Evolutionary conservation across 2,329 filamentous ascomycete genomes (phyloP), one percentile per base, ranked within the genome.

Genomic region (Ampelomyces quisqualis): DNA sequence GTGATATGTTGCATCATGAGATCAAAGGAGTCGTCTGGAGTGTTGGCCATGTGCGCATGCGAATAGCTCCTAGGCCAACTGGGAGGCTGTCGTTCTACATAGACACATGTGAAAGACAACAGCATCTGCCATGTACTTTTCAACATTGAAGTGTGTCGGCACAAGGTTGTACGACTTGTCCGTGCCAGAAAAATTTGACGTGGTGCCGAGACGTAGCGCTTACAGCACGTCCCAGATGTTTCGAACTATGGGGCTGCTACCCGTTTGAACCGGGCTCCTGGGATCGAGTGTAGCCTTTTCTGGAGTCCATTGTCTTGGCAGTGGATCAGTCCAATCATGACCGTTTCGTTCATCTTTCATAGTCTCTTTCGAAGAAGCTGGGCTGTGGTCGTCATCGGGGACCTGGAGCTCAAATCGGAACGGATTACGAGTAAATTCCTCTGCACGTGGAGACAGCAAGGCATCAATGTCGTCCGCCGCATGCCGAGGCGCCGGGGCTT

Each of bases 201-300:
- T n/a, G n/a, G n/a, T n/a, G n/a, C n/a, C n/a, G n/a, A n/a, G n/a
- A 13, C 28, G 13, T 18, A 18, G 13, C 17, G 17, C 47, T 77
- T 76, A 90, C 67, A 90, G 73, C 36, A 89, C 74, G 58, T 90
- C 86, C 63, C 88, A 84, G 57, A 91, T 91, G 43, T 84, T 90
- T 41, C 86, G 77, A 36, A 83, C 81, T 46, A 91, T 90, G 3
- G 86, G 85, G 43, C 81, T 82, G 63, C 86, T 84, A 26, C 86
- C 86, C 57, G 79, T 81, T 9, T 84, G 86, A 0, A 85, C 84
- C 11, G 86, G 86, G 62, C 86, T 90, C 54, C 87, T 73, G 10
- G 87, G 87, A 60, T 90, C 74, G 8, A 79, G 76, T 41, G 83
- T 80, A 73, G 70, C 13, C 76, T 79, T 38, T 75, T 83, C 61